Conservation (phyloP, 202 grass and related monocot genomes). For the Schoenoplectus triqueter region DNA sequence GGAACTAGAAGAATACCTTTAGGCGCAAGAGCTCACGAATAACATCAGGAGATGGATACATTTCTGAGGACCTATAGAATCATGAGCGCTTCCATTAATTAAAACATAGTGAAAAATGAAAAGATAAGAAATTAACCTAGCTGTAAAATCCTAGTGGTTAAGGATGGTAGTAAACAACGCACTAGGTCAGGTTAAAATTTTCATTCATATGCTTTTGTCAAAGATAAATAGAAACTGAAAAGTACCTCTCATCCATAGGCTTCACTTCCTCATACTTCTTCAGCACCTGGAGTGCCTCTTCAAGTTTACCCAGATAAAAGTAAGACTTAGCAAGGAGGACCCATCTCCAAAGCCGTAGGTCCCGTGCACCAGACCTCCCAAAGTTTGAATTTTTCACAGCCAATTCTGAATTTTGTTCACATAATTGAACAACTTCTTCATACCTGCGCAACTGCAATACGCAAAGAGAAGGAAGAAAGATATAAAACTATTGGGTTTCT, state of each 20-base stretch:
- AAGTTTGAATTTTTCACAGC: conserved; percentile 62
- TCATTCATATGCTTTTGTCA: background rate
- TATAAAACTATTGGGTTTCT: conserved; percentile 19
- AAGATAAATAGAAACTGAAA: conserved; percentile 26
- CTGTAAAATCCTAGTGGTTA: background rate
- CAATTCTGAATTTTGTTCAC: conserved; percentile 62
- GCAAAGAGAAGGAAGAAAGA: conserved; percentile 30
- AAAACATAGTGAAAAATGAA: background rate
- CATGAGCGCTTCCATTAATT: conserved; percentile 38
- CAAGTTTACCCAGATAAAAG: conserved; percentile 88
- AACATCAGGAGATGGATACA: conserved; percentile 53
- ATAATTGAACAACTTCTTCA: conserved; percentile 81
- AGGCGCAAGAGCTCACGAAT: conserved; percentile 68
- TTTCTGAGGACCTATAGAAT: conserved; percentile 45
- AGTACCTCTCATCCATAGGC: conserved; percentile 65
- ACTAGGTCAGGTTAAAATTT: conserved; percentile 2
- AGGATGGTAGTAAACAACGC: background rate
- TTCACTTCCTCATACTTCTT: conserved; percentile 71
- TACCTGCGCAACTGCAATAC: conserved; percentile 61
- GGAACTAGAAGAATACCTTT: conserved; percentile 59
- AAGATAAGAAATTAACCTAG: background rate
- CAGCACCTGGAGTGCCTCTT: conserved; percentile 76
- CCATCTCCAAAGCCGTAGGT: conserved; percentile 59
- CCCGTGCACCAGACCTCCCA: conserved; percentile 41
- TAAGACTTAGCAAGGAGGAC: conserved; percentile 72